phyloP scores from a whole-genome alignment of 2,329 filamentous ascomycete species.

The Trichoderma oligosporum region DNA sequence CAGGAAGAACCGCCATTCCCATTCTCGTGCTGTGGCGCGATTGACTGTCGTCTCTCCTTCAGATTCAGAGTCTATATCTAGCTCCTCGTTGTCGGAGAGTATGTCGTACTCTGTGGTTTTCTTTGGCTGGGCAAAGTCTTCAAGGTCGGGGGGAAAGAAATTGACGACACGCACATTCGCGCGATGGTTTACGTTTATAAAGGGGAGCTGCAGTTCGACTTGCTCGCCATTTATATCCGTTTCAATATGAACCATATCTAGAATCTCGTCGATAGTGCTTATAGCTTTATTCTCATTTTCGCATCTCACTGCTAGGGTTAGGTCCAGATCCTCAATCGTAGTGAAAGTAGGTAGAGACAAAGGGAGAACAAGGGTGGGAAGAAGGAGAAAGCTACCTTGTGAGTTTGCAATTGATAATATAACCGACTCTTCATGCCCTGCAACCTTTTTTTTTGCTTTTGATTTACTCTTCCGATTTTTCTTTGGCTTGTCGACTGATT shows the following conservation, averaged over 20 bases:
- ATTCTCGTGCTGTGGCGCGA: slow-evolving; percentile 36
- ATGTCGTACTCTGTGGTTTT: slow-evolving; percentile 44
- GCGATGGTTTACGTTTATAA: slow-evolving; percentile 69
- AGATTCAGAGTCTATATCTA: slow-evolving; percentile 15
- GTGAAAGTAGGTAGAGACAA: too few relatives aligned
- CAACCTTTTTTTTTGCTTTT: slow-evolving; percentile 16
- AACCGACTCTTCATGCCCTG: neutral
- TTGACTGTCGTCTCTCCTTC: neutral
- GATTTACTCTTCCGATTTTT: slow-evolving; percentile 24
- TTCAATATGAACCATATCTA: slow-evolving; percentile 39
- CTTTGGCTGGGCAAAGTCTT: slow-evolving; percentile 62
- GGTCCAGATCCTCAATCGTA: too few relatives aligned
- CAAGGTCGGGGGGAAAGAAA: slow-evolving; percentile 66
- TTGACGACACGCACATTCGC: slow-evolving; percentile 74
- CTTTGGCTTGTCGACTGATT: slow-evolving; percentile 26
- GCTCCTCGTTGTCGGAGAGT: slow-evolving; percentile 43
- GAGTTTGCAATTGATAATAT: slow-evolving; percentile 30
- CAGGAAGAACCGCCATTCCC: slow-evolving; percentile 84
- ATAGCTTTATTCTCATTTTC: slow-evolving; percentile 39
- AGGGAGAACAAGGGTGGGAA: neutral
- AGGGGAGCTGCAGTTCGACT: slow-evolving; percentile 55
- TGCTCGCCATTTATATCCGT: slow-evolving; percentile 41
- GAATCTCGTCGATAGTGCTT: slow-evolving; percentile 39
- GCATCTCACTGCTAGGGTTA: slow-evolving; percentile 39
- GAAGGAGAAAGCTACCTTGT: slow-evolving; percentile 26